phyloP scores from a whole-genome alignment of 495 filamentous ascomycete genomes.

The Podospora pseudoanserina region DNA sequence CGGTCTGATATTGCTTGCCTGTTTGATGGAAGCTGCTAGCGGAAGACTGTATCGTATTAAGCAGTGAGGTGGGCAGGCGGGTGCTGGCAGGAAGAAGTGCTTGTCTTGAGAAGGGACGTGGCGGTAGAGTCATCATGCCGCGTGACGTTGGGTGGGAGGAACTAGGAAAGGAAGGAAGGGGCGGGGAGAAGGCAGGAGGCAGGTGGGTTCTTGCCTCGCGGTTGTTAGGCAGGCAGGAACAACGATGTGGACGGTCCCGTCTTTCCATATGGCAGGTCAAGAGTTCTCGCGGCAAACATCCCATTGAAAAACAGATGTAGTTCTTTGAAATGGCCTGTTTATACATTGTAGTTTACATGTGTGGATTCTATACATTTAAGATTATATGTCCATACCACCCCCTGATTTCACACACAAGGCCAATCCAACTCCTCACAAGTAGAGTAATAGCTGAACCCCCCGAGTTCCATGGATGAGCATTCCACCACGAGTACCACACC shows the following conservation, averaged over 20 bases:
- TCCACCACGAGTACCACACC: no score
- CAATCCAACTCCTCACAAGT: background rate
- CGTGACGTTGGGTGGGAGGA: background rate
- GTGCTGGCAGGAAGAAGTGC: background rate
- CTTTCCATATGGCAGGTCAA: background rate
- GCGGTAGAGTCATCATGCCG: background rate
- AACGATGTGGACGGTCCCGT: background rate
- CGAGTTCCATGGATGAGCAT: no score
- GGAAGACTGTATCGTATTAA: background rate
- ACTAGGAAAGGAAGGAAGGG: background rate
- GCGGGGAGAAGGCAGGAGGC: background rate
- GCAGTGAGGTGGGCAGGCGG: background rate
- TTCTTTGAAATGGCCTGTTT: background rate
- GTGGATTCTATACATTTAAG: no score
- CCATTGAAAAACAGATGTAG: background rate
- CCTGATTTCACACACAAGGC: background rate
- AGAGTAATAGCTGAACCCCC: background rate
- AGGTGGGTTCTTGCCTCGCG: background rate
- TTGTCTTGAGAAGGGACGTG: background rate
- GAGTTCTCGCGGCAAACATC: background rate
- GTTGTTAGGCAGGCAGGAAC: background rate
- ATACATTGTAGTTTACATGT: background rate
- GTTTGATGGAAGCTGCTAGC: background rate
- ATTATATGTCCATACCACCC: no score
- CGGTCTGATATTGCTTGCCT: background rate